phyloP scores from a whole-genome alignment of 2,329 filamentous ascomycete species.

The Cytospora schulzeri region DNA sequence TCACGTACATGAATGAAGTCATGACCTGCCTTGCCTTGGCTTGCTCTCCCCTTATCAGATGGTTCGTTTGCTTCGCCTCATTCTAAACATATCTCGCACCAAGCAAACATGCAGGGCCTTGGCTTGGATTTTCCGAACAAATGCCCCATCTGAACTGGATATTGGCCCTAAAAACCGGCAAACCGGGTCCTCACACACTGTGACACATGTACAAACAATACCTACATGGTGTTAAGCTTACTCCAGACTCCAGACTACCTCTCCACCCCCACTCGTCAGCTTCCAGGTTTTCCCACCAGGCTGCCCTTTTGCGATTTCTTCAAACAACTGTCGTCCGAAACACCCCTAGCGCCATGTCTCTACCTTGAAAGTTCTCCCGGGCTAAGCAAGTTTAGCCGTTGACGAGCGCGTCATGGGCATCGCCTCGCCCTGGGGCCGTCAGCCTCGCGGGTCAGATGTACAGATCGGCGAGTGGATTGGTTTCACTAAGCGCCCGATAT shows the following conservation, averaged over 20 bases:
- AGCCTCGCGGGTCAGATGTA: neutral
- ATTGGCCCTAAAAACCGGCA: neutral
- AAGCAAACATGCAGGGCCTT: neutral
- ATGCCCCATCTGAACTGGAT: neutral
- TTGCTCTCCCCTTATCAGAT: constrained; percentile 5
- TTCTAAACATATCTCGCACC: neutral
- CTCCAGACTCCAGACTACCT: neutral
- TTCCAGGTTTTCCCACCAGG: constrained; percentile 3
- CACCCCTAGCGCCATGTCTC: constrained; percentile 7
- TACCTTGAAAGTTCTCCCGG: neutral
- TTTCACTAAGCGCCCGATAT: neutral
- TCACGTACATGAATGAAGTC: constrained; percentile 18
- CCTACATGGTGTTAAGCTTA: neutral
- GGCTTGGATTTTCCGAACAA: neutral
- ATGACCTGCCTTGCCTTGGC: constrained; percentile 6
- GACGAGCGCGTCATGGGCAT: constrained; percentile 16
- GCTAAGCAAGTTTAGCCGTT: constrained; percentile 16
- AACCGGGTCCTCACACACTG: neutral
- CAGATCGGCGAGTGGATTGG: constrained; percentile 13
- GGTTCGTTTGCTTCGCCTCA: constrained; percentile 3
- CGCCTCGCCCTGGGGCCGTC: neutral
- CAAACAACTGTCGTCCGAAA: neutral
- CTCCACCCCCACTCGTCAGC: neutral
- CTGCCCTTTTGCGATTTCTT: neutral
- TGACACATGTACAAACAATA: neutral